Percentiles rank a stretch among this genome's conserved stretches.
phyloP scores from a whole-genome alignment of 495 filamentous ascomycete genomes.

The Lasiosphaeris hirsuta region DNA sequence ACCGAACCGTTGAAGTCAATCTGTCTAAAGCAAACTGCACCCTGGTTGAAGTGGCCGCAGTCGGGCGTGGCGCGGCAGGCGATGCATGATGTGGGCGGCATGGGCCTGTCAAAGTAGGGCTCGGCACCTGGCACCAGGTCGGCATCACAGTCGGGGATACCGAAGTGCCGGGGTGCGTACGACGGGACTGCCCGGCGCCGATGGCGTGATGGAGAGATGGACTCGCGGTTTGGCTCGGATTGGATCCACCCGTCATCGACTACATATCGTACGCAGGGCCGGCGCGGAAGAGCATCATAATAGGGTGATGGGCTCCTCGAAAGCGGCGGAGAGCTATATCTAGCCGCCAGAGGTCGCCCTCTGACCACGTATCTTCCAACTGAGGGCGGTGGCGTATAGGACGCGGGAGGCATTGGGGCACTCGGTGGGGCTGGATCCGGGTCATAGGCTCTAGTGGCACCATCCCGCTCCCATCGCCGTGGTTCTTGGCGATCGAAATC shows the following conservation, averaged over 20 bases:
- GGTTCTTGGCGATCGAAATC: neutral
- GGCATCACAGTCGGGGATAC: neutral
- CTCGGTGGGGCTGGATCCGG: conserved; percentile 1
- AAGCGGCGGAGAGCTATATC: neutral
- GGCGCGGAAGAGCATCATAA: neutral
- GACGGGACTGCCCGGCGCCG: neutral
- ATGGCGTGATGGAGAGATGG: neutral
- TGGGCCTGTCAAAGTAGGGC: neutral
- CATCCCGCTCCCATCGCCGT: neutral
- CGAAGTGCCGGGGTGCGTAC: conserved; percentile 2
- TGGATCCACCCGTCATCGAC: neutral
- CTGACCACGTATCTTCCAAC: neutral
- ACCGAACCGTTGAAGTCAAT: neutral
- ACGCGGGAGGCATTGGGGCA: conserved; percentile 3
- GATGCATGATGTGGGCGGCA: neutral
- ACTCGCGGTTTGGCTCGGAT: no score
- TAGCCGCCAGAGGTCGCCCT: neutral
- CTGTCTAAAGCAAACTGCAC: neutral
- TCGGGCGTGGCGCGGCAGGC: conserved; percentile 6
- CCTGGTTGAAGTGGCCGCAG: conserved; percentile 4
- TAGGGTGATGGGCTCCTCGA: neutral
- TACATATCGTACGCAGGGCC: neutral
- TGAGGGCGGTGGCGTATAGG: conserved; percentile 1
- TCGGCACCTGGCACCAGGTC: neutral
- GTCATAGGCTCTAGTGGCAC: neutral